These are phyloP conservation scores for Exophiala phaeomuriformis DNA, from an alignment of 2,329 filamentous ascomycete species.

Conservation along the genomic window DNA sequence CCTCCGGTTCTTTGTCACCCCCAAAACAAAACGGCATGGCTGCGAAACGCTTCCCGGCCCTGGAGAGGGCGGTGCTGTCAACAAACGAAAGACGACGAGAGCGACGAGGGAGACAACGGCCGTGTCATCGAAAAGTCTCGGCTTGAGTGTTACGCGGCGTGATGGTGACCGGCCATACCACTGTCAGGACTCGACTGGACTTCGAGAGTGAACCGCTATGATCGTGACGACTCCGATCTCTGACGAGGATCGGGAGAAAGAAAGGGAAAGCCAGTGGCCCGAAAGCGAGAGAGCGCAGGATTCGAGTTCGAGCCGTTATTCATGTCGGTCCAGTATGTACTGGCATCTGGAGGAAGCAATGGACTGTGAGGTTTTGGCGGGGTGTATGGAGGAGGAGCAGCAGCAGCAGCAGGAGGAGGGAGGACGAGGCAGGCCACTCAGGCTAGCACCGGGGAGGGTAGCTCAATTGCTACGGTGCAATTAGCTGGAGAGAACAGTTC, in stretches of 20 bases:
- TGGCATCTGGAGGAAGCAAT: conserved; percentile 5
- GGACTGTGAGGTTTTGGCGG: neutral
- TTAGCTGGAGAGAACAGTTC: neutral
- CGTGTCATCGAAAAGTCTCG: conserved; percentile 5
- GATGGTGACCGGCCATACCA: conserved; percentile 5
- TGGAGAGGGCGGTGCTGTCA: neutral
- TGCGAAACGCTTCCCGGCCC: conserved; percentile 3
- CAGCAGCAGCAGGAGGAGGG: neutral
- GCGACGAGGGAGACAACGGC: neutral
- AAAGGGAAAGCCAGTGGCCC: conserved; percentile 11
- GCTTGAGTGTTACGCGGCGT: neutral
- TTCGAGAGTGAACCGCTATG: neutral
- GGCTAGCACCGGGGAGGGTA: neutral
- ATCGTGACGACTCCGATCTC: conserved; percentile 6
- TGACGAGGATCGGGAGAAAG: conserved; percentile 14
- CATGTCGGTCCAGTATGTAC: conserved; percentile 11
- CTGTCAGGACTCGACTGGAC: conserved; percentile 1
- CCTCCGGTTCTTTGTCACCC: conserved; percentile 20
- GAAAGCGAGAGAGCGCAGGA: conserved; percentile 6
- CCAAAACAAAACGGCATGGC: conserved; percentile 23
- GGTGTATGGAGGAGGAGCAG: conserved; percentile 1
- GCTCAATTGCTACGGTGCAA: neutral
- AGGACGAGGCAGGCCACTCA: neutral
- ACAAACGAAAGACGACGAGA: neutral
- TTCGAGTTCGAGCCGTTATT: conserved; percentile 11